Conservation (phyloP, 1,284 basidiomycete genomes). For the Earliella scabrosa region DNA sequence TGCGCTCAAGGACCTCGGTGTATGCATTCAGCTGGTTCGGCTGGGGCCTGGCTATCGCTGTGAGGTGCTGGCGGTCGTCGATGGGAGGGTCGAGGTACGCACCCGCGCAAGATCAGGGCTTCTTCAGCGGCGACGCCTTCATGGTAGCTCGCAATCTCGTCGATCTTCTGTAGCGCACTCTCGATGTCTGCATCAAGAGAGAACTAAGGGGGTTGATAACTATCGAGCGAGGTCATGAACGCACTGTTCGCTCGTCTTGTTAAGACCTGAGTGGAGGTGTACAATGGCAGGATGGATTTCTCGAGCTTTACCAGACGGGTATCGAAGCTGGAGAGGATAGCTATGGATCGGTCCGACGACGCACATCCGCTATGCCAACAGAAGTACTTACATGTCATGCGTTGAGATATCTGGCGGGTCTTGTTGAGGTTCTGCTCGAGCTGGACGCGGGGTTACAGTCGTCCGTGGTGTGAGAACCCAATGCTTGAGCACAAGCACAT, state of each 20-base stretch:
- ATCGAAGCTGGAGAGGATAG: constrained; percentile 80
- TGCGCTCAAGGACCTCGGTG: constrained; percentile 69
- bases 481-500: constrained; percentile 3
- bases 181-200: constrained; percentile 64
- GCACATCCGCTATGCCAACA: neutral
- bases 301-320: constrained; percentile 77
- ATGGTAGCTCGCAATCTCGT: constrained; percentile 74
- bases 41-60: constrained; percentile 56
- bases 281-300: constrained; percentile 79
- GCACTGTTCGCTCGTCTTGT: constrained; percentile 70
- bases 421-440: constrained; percentile 86
- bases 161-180: constrained; percentile 73
- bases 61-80: neutral
- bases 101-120: constrained; percentile 78
- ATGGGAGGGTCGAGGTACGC: constrained; percentile 23
- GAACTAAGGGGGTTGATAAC: neutral
- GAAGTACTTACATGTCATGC: constrained; percentile 72
- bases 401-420: constrained; percentile 78
- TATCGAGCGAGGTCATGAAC: constrained; percentile 29
- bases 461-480: neutral
- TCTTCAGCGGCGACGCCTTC: constrained; percentile 81
- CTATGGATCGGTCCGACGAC: constrained; percentile 43
- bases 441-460: constrained; percentile 47
- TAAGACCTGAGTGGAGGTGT: constrained; percentile 74
- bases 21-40: constrained; percentile 65